phyloP scores from a whole-genome alignment of 768 basidiomycete species.

The Leucosporidium creatinivorum region DNA sequence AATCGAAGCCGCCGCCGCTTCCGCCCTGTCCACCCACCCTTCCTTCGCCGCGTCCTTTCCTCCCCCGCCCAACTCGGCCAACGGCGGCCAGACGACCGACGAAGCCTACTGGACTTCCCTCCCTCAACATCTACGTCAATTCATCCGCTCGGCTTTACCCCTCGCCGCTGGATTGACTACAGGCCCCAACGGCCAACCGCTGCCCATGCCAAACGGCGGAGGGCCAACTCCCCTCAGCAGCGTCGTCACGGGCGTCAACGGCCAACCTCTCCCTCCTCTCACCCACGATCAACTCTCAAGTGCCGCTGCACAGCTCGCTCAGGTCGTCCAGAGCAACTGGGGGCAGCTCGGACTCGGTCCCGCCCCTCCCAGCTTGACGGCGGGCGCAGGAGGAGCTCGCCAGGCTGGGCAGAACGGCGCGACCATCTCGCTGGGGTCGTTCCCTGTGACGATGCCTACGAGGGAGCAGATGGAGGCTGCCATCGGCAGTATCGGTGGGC shows the following conservation, averaged over 20 bases:
- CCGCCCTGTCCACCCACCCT: slow-evolving; percentile 36
- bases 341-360: slow-evolving; percentile 31
- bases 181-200: slow-evolving; percentile 27
- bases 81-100: slow-evolving; percentile 40
- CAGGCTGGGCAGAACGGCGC: slow-evolving; percentile 19
- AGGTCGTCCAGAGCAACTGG: slow-evolving; percentile 37
- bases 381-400: slow-evolving; percentile 16
- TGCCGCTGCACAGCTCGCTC: slow-evolving; percentile 37
- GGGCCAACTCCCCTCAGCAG: slow-evolving; percentile 1
- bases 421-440: slow-evolving; percentile 32
- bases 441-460: slow-evolving; percentile 35
- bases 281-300: slow-evolving; percentile 37
- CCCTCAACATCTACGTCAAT: slow-evolving; percentile 61
- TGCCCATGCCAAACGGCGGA: slow-evolving; percentile 7
- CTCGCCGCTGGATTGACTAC: slow-evolving; percentile 38
- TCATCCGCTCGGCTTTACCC: slow-evolving; percentile 53
- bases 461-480: slow-evolving; percentile 35
- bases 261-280: slow-evolving; percentile 31
- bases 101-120: slow-evolving; percentile 65
- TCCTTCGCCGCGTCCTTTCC: slow-evolving; percentile 31
- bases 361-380: slow-evolving; percentile 39
- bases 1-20: slow-evolving; percentile 48
- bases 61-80: slow-evolving; percentile 1
- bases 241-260: slow-evolving; percentile 2
- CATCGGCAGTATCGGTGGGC: slow-evolving; percentile 25